Evolutionary conservation across 768 basidiomycete species (phyloP).

Genomic region (Lyophyllum shimeji): DNA sequence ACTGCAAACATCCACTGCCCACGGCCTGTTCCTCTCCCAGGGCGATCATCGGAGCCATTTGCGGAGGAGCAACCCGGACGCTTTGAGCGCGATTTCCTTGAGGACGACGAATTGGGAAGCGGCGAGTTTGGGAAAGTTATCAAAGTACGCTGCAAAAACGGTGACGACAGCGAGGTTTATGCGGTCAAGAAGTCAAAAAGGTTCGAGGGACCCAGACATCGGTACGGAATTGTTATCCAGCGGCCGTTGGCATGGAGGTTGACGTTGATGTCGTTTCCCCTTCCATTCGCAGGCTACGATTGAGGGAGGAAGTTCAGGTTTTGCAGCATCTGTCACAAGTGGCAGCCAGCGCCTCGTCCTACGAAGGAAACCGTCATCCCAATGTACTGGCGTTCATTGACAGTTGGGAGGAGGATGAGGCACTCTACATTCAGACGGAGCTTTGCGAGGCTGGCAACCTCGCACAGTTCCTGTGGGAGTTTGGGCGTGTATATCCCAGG

Average conservation of each 20-base stretch:
- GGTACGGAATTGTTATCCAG: slow-evolving; percentile 50
- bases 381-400: slow-evolving; percentile 89
- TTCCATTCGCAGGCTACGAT: slow-evolving; percentile 57
- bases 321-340: slow-evolving; percentile 67
- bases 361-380: slow-evolving; percentile 51
- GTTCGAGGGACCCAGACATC: slow-evolving; percentile 88
- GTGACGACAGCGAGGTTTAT: slow-evolving; percentile 52
- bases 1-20: slow-evolving; percentile 12
- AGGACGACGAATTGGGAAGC: slow-evolving; percentile 80
- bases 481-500: slow-evolving; percentile 78
- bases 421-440: slow-evolving; percentile 90
- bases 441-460: slow-evolving; percentile 94
- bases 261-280: slow-evolving; percentile 10
- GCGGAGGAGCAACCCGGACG: slow-evolving; percentile 56
- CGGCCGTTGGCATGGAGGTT: slow-evolving; percentile 29
- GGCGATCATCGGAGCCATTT: slow-evolving; percentile 38
- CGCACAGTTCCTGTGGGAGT: slow-evolving; percentile 86
- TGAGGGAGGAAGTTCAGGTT: slow-evolving; percentile 94
- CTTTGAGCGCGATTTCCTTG: slow-evolving; percentile 80
- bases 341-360: slow-evolving; percentile 28
- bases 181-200: slow-evolving; percentile 95
- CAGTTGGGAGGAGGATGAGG: slow-evolving; percentile 93
- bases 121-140: slow-evolving; percentile 95
- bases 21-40: slow-evolving; percentile 19
- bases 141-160: slow-evolving; percentile 72